A percentile compares a stretch with the other conserved stretches of the same genome.
These are phyloP conservation scores for Pyropia yezoensis DNA, from an alignment of 23 red algal genomes.

Conservation along the genomic window DNA sequence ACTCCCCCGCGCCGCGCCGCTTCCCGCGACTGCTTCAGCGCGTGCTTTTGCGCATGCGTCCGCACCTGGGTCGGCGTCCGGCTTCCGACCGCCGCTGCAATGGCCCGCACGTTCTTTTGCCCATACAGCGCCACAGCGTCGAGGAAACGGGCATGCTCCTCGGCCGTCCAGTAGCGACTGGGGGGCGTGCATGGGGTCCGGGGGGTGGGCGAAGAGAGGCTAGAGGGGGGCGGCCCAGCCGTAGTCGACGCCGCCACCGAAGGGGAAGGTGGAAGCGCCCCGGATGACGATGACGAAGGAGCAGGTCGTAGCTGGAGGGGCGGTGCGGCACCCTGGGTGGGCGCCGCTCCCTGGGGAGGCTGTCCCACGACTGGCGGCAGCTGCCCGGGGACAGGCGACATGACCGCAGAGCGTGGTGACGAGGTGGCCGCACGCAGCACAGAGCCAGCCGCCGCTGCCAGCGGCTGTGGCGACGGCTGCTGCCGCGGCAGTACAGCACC, in stretches of 20 bases:
- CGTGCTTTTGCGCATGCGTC: conserved; percentile 85
- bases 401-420: too few relatives aligned
- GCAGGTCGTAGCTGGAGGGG: background rate
- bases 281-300: background rate
- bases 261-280: conserved; percentile 4
- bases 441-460: too few relatives aligned
- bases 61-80: conserved; percentile 80
- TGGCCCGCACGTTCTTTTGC: conserved; percentile 40
- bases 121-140: conserved; percentile 56
- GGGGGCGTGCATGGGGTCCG: background rate
- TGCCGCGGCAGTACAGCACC: too few relatives aligned
- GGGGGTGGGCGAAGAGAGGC: background rate
- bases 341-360: background rate
- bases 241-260: conserved; percentile 2
- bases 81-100: conserved; percentile 62
- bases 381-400: background rate
- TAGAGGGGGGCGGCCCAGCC: background rate
- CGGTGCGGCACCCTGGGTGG: background rate
- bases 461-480: too few relatives aligned
- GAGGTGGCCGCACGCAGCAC: too few relatives aligned
- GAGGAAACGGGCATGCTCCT: conserved; percentile 81
- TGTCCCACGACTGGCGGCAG: background rate
- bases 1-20: background rate
- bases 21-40: conserved; percentile 48
- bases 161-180: conserved; percentile 67